Evolutionary conservation across 2,329 filamentous ascomycete genomes (phyloP), one percentile per base, ranked within the genome.

Genomic region (Pseudogymnoascus sp.): DNA sequence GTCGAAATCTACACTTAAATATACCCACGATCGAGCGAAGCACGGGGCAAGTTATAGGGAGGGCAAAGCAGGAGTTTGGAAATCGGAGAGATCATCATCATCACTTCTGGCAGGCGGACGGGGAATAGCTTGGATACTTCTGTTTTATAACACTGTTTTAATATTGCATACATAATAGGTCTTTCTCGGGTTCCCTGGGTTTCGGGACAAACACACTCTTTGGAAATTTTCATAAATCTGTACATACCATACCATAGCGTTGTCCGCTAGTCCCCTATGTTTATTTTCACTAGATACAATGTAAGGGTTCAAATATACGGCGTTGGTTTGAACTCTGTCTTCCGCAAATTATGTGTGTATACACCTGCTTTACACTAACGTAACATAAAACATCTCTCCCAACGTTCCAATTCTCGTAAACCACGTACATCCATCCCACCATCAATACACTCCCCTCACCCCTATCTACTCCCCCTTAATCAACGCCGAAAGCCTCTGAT

Each of bases 1-100:
- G 28, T 55, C 49, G 49, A 55, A 55, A 55, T 55, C 49, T 55
- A 55, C 49, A 55, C 45, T 55, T 35, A 55, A 11, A 55, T 55
- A 55, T 55, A 55, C 49, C 49, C 49, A 55, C 28, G 49, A 55
- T 55, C 49, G 49, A 55, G 49, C 49, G 49, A 33, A 6, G n/a
- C 25, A 55, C 28, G 28, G 49, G 49, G 49, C 28, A 55, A 55
- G 49, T 55, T 55, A 18, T 23, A 14, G 49, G 49, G 49, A 14
- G 49, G 49, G 49, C n/a, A 33, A 45, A 55, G 49, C 49, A 14
- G 49, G 49, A 55, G 49, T 55, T 55, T 43, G 18, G 25, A 16
- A 21, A 55, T 21, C 45, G 25, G 45, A 33, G 41, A 45, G 49
- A 33, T 33, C 49, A 33, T 55, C 49, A 18, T 52, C 45, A 33